Evolutionary conservation across 306 rosid genomes (phyloP).

Genomic region (Cercis canadensis): DNA sequence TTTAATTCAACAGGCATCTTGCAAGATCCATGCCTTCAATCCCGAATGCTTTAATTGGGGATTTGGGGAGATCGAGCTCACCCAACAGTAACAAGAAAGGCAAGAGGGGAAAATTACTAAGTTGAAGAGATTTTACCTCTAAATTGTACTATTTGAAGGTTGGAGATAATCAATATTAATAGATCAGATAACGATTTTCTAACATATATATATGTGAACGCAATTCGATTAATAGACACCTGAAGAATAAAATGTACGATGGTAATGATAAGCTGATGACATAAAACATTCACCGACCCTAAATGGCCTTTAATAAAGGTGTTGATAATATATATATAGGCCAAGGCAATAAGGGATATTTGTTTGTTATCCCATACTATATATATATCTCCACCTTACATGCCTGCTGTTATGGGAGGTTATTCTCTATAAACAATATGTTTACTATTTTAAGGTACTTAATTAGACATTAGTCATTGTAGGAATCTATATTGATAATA

Average conservation of each 20-base stretch:
- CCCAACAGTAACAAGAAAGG: background rate
- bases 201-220: background rate
- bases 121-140: no score
- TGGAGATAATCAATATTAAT: no score
- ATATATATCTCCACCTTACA: conserved; percentile 6
- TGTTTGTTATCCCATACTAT: no score
- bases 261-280: background rate
- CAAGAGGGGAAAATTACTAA: no score
- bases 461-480: conserved; percentile 29
- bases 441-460: conserved; percentile 32
- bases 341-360: no score
- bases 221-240: background rate
- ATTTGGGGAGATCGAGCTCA: background rate
- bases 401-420: conserved; percentile 39
- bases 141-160: no score
- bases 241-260: conserved; percentile 23
- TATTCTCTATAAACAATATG: conserved; percentile 27
- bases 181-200: no score
- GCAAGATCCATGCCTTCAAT: conserved; percentile 16
- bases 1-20: conserved; percentile 33
- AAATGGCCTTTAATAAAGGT: no score
- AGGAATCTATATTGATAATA: conserved; percentile 31
- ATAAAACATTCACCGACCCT: conserved; percentile 47
- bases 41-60: no score
- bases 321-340: no score